Conservation (phyloP, 2,329 filamentous ascomycete species). For the Fusarium albosuccineum region DNA sequence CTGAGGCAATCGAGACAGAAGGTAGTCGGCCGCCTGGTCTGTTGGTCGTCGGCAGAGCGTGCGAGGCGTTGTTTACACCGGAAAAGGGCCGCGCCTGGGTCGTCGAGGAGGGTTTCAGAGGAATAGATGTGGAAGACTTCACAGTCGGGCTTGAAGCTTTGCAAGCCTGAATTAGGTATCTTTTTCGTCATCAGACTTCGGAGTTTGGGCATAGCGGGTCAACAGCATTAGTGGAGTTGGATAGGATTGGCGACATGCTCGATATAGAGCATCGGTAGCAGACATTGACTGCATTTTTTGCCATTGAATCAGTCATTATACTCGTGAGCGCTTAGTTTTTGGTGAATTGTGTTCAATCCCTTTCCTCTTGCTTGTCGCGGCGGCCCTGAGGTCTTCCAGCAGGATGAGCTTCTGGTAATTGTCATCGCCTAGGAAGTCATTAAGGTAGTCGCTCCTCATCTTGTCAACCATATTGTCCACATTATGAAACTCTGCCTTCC, state of each 20-base stretch:
- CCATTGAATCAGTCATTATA: neutral
- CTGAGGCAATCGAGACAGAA: slow-evolving; percentile 85
- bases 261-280: neutral
- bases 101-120: slow-evolving; percentile 88
- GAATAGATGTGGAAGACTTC: slow-evolving; percentile 69
- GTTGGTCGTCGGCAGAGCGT: slow-evolving; percentile 86
- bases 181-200: slow-evolving; percentile 4
- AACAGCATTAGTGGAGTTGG: slow-evolving; percentile 37
- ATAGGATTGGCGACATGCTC: slow-evolving; percentile 16
- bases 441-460: slow-evolving; percentile 11
- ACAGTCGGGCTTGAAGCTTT: slow-evolving; percentile 40
- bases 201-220: slow-evolving; percentile 32
- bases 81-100: slow-evolving; percentile 76
- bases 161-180: slow-evolving; percentile 26
- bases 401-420: slow-evolving; percentile 13
- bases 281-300: neutral
- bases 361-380: neutral
- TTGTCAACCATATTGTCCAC: neutral
- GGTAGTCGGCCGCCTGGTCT: slow-evolving; percentile 91
- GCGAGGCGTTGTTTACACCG: slow-evolving; percentile 77
- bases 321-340: neutral
- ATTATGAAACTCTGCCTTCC: neutral
- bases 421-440: slow-evolving; percentile 8
- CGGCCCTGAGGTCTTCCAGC: slow-evolving; percentile 1
- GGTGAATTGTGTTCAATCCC: neutral